A percentile compares a stretch with the other conserved stretches of the same genome.
phyloP scores from a whole-genome alignment of 1,284 basidiomycete genomes.

The Tetrapyrgos nigripes region DNA sequence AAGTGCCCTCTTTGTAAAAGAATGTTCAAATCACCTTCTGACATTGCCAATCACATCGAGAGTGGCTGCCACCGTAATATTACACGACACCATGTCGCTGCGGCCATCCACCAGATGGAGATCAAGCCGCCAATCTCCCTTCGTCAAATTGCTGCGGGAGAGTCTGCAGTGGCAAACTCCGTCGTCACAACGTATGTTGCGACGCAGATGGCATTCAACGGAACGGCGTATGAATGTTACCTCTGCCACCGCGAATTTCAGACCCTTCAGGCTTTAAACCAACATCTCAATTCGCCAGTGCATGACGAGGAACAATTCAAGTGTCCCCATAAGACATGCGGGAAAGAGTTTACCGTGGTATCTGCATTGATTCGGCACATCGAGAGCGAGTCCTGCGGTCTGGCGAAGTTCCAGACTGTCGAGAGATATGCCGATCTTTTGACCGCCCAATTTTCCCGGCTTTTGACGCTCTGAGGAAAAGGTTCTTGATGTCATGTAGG shows the following conservation, averaged over 20 bases:
- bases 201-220: conserved; percentile 43
- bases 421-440: conserved; percentile 15
- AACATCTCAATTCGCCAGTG: conserved; percentile 47
- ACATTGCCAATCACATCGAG: conserved; percentile 46
- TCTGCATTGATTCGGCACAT: conserved; percentile 49
- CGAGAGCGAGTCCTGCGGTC: conserved; percentile 44
- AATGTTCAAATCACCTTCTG: conserved; percentile 40
- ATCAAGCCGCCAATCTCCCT: conserved; percentile 43
- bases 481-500: neutral
- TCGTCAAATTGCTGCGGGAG: conserved; percentile 31
- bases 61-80: conserved; percentile 40
- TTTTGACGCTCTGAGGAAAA: conserved; percentile 2
- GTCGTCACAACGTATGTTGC: conserved; percentile 32
- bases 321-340: conserved; percentile 47
- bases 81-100: conserved; percentile 42
- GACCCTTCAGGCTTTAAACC: conserved; percentile 38
- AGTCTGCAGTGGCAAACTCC: conserved; percentile 2
- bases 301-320: conserved; percentile 48
- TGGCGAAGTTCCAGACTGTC: conserved; percentile 37
- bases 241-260: conserved; percentile 41
- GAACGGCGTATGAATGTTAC: conserved; percentile 45
- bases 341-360: conserved; percentile 38
- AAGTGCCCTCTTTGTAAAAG: conserved; percentile 39
- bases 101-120: conserved; percentile 36
- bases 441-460: conserved; percentile 1